Percentiles rank a stretch among this genome's conserved stretches.
These are phyloP conservation scores for Pseudogymnoascus sp. DNA, from an alignment of 2,329 filamentous ascomycete genomes.

Conservation along the genomic window DNA sequence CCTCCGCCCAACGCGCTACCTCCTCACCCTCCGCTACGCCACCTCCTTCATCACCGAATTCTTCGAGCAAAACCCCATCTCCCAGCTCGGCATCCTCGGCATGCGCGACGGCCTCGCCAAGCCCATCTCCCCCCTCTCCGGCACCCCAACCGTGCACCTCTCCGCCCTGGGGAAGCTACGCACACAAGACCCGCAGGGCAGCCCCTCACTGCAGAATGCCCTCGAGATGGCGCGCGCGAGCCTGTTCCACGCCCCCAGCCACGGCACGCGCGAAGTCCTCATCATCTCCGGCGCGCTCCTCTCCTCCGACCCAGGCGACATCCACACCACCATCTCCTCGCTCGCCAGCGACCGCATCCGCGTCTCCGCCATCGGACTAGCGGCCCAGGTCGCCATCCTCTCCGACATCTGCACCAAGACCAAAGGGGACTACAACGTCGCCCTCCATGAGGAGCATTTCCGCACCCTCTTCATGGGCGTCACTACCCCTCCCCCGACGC, in stretches of 20 bases:
- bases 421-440: conserved; percentile 85
- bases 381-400: conserved; percentile 88
- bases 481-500: conserved; percentile 81
- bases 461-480: conserved; percentile 79
- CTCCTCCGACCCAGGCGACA: conserved; percentile 88
- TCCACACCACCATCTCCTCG: conserved; percentile 76
- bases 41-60: conserved; percentile 86
- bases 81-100: conserved; percentile 82
- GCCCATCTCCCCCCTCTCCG: conserved; percentile 78
- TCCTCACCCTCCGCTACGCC: conserved; percentile 73
- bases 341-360: conserved; percentile 78
- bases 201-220: conserved; percentile 83
- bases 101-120: conserved; percentile 90
- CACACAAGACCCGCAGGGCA: conserved; percentile 61
- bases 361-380: conserved; percentile 81
- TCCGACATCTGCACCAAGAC: conserved; percentile 80
- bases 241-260: conserved; percentile 85
- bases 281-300: conserved; percentile 86
- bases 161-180: conserved; percentile 62
- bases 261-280: conserved; percentile 88
- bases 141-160: conserved; percentile 84
- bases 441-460: conserved; percentile 80
- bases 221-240: conserved; percentile 90
- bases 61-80: conserved; percentile 98
- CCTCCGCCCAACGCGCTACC: conserved; percentile 76